These are phyloP conservation scores for Chaetomium fimeti DNA, from an alignment of 495 filamentous ascomycete genomes.

Conservation along the genomic window DNA sequence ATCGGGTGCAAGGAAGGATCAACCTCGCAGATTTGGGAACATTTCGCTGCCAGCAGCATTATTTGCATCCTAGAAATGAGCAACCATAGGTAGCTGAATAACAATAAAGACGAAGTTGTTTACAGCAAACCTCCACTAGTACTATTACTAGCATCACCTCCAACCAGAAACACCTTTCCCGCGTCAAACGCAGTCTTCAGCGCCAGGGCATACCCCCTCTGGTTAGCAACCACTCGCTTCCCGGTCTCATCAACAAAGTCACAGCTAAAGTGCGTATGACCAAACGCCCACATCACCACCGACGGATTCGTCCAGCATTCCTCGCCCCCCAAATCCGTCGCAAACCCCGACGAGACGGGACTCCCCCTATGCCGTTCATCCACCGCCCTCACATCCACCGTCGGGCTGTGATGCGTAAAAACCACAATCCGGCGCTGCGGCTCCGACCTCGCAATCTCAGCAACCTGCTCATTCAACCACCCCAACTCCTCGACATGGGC, in stretches of 20 bases:
- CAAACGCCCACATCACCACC: slow-evolving; percentile 56
- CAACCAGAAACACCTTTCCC: slow-evolving; percentile 1
- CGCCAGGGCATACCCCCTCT: slow-evolving; percentile 31
- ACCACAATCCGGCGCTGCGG: slow-evolving; percentile 47
- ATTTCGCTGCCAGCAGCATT: too few species aligned
- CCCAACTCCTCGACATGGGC: slow-evolving; percentile 44
- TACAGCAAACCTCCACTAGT: too few species aligned
- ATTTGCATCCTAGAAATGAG: too few species aligned
- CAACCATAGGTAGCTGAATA: too few species aligned
- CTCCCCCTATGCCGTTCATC: slow-evolving; percentile 47
- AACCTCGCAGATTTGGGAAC: too few species aligned
- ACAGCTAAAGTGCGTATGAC: slow-evolving; percentile 53
- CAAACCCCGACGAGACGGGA: slow-evolving; percentile 43
- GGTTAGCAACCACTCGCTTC: slow-evolving; percentile 33
- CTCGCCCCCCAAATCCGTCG: slow-evolving; percentile 41
- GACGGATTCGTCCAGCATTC: slow-evolving; percentile 45
- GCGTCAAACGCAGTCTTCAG: not conserved
- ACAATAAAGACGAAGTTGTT: too few species aligned
- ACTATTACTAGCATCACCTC: not conserved
- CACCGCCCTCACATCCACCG: slow-evolving; percentile 34
- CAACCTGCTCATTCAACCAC: slow-evolving; percentile 53
- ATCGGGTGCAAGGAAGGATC: too few species aligned
- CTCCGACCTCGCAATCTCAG: slow-evolving; percentile 26
- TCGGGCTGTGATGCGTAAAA: slow-evolving; percentile 54
- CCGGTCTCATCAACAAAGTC: slow-evolving; percentile 22